Evolutionary conservation across 2,329 filamentous ascomycete genomes (phyloP).

Genomic region (Iodosphaeria phyllophila): DNA sequence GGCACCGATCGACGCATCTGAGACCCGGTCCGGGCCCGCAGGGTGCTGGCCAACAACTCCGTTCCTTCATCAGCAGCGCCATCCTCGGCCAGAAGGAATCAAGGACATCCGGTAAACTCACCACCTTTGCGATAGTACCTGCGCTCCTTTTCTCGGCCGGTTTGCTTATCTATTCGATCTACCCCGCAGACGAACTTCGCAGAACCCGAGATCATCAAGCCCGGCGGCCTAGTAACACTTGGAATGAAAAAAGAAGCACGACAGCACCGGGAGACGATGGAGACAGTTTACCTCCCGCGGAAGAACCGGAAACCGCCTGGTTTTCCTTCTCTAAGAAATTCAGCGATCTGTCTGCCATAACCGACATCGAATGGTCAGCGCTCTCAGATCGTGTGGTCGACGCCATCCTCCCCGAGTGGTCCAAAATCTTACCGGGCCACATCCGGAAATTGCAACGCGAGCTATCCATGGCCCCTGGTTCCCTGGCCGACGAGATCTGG

Average conservation of each 20-base stretch:
- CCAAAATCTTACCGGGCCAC: conserved; percentile 54
- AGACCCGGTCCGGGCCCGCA: too few relatives aligned
- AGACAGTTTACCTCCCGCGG: too few relatives aligned
- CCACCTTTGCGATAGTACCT: conserved; percentile 10
- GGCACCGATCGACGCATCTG: conserved; percentile 1
- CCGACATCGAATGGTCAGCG: conserved; percentile 34
- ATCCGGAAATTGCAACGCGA: conserved; percentile 73
- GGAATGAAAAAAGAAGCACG: conserved; percentile 1
- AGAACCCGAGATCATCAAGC: conserved; percentile 1
- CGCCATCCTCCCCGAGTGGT: conserved; percentile 69
- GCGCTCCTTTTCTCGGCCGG: conserved; percentile 14
- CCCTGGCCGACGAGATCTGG: conserved; percentile 87
- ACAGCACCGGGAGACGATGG: conserved; percentile 4
- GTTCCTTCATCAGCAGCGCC: too few relatives aligned
- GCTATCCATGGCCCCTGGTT: conserved; percentile 72
- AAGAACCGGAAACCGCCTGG: conserved; percentile 21
- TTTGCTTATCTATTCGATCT: conserved; percentile 19
- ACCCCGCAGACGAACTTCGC: conserved; percentile 17
- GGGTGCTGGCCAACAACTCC: neutral
- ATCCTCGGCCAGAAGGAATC: conserved; percentile 4
- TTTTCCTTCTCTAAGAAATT: conserved; percentile 25
- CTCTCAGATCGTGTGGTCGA: conserved; percentile 44
- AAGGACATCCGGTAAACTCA: conserved; percentile 10
- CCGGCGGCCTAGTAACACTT: neutral
- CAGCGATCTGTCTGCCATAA: conserved; percentile 32